Base-by-base conservation (phyloP, 2,329 filamentous ascomycete genomes). In the Arthroderma sp. region DNA sequence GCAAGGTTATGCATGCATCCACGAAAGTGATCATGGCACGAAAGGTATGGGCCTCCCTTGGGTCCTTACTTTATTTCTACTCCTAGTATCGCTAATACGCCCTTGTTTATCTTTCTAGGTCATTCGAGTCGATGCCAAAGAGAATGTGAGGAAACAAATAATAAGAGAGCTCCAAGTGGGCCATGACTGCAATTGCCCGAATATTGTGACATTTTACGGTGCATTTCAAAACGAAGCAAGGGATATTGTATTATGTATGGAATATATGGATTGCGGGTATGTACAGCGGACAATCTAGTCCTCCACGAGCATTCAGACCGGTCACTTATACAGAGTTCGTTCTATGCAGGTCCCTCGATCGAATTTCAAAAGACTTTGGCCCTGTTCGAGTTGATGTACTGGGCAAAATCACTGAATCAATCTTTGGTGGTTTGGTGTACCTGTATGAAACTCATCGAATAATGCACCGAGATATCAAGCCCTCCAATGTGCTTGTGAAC, bases 231-330 rank as follows among this genome's bases (percentile, higher is more conserved):
- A 94, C 61, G 85, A 93, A 59, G 87, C 87, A 50, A 89, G 93
- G 60, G 91, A 98, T 68, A 93, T 98, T 48, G 93, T 96, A 56
- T 89, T 98, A 82, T 98, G 91, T 65, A 98, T 98, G 91, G 91
- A 98, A 65, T 96, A 98, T 63, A 94, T 94, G 86, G 91, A 98
- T 66, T 86, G 89, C 62, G 91, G 91, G 91, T 96, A 75, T 66
- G 85, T 70, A 29, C n/a, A 37, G 6, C 38, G 10, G 40, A 39
- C n/a, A 45, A 11, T 34, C 11, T 43, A 46, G 15, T 22, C 3
- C 38, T 41, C 47, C 38, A 45, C 43, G 33, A 37, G 30, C 11
- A 36, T 32, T 34, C 15, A n/a, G 36, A 38, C 11, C 34, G 41
- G 46, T 54, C 40, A 56, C 51, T 49, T 31, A 52, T 53, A 10